Conservation (phyloP, 106 monocot genomes). For the Allium fistulosum region DNA sequence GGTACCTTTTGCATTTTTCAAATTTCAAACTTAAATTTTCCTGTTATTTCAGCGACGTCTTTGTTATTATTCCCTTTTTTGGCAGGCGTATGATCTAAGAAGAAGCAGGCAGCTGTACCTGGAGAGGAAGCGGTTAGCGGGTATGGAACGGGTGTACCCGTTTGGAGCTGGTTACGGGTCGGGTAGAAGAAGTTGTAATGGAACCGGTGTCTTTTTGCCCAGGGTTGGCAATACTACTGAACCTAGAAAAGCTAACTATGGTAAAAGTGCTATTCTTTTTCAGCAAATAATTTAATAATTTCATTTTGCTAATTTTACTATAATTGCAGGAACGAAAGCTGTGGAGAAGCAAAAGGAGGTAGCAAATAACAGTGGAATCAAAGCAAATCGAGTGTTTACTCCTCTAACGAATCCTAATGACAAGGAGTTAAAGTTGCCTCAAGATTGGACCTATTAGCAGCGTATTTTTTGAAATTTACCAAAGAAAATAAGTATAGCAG, state of each 20-base stretch:
- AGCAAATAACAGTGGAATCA: neutral
- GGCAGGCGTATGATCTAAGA: neutral
- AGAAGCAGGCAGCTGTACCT: conserved; percentile 8
- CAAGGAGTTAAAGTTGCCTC: conserved; percentile 3
- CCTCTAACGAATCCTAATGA: neutral
- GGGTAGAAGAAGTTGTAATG: neutral
- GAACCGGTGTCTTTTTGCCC: conserved; percentile 38
- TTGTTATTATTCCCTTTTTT: neutral
- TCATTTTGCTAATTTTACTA: neutral
- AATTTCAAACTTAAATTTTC: neutral
- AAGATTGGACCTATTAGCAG: conserved; percentile 5
- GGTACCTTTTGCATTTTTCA: too few relatives aligned
- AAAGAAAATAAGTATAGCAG: neutral
- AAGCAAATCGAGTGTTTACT: neutral
- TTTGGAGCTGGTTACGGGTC: neutral
- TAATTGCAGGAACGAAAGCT: neutral
- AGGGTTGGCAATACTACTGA: neutral
- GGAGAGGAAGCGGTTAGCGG: neutral
- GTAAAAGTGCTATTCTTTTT: neutral
- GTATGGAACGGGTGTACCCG: neutral
- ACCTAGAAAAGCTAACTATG: conserved; percentile 2
- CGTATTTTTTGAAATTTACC: too few relatives aligned
- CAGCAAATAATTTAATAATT: neutral
- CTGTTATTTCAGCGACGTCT: neutral
- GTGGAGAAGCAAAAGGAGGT: neutral